Evolutionary conservation across 306 rosid species (phyloP).

Genomic region (Oemleria cerasiformis): DNA sequence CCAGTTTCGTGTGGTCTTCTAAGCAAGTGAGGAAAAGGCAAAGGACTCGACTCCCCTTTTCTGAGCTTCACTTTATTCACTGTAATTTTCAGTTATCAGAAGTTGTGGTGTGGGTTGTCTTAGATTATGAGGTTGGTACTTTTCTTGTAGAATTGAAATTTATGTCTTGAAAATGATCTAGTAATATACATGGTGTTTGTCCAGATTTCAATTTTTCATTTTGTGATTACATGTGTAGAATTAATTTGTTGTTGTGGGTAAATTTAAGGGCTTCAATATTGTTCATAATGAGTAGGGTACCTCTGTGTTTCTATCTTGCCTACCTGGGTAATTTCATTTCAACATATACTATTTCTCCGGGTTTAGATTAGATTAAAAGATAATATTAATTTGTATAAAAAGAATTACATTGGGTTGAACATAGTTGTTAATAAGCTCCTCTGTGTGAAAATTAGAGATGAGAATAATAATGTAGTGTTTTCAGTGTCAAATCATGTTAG

Average conservation of each 20-base stretch:
- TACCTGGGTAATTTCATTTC: no score
- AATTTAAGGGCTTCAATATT: no score
- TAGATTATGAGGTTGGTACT: no score
- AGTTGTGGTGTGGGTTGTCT: background rate
- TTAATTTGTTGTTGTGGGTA: no score
- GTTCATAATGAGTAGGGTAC: no score
- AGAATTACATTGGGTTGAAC: background rate
- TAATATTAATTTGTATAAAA: background rate
- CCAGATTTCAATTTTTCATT: no score
- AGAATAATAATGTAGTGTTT: background rate
- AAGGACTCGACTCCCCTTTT: background rate
- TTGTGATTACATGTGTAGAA: background rate
- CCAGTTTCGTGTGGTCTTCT: slow-evolving; percentile 85
- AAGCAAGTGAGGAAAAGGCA: background rate
- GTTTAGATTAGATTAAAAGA: no score
- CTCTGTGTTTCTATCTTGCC: no score
- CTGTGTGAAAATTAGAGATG: background rate
- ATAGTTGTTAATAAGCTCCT: background rate
- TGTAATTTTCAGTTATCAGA: background rate
- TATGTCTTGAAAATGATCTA: no score
- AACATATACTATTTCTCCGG: background rate
- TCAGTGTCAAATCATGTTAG: background rate
- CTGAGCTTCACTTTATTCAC: background rate
- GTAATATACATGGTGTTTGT: background rate
- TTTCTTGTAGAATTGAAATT: no score